Conservation (phyloP, 2,329 filamentous ascomycete species). For the Claviceps sp. region DNA sequence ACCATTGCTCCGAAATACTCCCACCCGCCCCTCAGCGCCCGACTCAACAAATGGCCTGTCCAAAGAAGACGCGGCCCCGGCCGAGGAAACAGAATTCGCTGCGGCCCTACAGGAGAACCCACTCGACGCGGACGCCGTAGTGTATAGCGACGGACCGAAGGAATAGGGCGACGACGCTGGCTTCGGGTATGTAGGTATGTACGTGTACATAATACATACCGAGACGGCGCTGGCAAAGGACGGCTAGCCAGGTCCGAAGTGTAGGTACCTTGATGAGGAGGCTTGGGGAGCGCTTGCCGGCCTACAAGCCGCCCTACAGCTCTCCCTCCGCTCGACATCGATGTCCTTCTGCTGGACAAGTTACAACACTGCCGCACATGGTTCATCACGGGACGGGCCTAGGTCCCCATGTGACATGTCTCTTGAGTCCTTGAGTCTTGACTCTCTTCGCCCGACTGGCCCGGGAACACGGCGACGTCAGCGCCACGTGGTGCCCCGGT, state of each 20-base stretch:
- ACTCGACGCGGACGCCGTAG: neutral
- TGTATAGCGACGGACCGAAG: neutral
- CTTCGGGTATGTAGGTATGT: neutral
- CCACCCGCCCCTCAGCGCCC: too few relatives aligned
- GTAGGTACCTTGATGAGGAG: neutral
- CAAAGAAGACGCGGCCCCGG: too few relatives aligned
- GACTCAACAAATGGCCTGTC: too few relatives aligned
- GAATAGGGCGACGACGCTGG: neutral
- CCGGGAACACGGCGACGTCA: too few relatives aligned
- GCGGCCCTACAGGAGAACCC: neutral
- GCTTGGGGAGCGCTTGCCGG: neutral
- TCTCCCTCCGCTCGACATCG: neutral
- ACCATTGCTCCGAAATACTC: too few relatives aligned
- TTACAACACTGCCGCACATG: neutral
- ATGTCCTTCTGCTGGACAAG: neutral
- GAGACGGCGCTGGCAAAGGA: neutral
- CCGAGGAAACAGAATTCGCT: too few relatives aligned
- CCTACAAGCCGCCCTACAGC: neutral
- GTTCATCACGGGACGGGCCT: neutral
- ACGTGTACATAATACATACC: neutral
- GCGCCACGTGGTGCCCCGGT: too few relatives aligned
- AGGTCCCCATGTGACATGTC: too few relatives aligned
- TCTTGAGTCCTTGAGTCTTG: too few relatives aligned
- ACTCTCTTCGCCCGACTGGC: neutral
- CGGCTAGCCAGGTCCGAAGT: neutral